A percentile compares a stretch with the other conserved stretches of the same genome.
Conservation (phyloP, 2,329 filamentous ascomycete species). For the Macroventuria anomochaeta region DNA sequence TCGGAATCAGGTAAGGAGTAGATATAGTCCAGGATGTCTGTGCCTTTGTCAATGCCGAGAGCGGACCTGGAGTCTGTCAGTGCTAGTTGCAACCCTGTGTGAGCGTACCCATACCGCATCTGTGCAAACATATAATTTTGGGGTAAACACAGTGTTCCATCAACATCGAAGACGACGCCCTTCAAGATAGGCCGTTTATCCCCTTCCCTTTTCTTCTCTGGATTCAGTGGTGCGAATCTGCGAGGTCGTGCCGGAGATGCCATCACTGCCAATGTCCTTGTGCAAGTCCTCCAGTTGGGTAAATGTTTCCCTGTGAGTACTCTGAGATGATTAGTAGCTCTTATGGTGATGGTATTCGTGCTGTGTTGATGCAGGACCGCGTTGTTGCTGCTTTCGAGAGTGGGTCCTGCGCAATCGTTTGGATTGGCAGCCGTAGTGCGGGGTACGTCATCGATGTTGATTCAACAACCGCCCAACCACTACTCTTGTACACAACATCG, state of each 20-base stretch:
- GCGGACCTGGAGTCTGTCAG: constrained; percentile 49
- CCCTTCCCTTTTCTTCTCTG: constrained; percentile 33
- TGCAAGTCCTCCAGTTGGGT: not conserved
- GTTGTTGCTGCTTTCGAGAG: constrained; percentile 7
- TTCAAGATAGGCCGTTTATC: constrained; percentile 55
- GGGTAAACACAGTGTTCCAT: constrained; percentile 89
- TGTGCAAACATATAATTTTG: constrained; percentile 95
- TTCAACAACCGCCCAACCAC: not conserved
- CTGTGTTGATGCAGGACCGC: constrained; percentile 3
- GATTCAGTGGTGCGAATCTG: constrained; percentile 59
- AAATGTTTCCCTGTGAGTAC: not conserved
- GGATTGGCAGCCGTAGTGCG: not conserved
- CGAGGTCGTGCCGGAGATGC: constrained; percentile 41
- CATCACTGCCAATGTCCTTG: constrained; percentile 21
- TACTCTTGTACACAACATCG: not conserved
- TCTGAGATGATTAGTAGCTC: not conserved
- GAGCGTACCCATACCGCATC: constrained; percentile 67
- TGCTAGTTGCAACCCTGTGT: not conserved
- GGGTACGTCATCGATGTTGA: constrained; percentile 13
- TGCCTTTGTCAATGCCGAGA: constrained; percentile 72
- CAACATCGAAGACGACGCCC: constrained; percentile 86
- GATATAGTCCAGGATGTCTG: constrained; percentile 90
- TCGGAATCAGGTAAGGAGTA: constrained; percentile 70
- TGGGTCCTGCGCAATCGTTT: too few species aligned
- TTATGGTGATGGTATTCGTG: constrained; percentile 6